Conservation (phyloP, 2,329 filamentous ascomycete genomes). For the Laburnicola sp. region DNA sequence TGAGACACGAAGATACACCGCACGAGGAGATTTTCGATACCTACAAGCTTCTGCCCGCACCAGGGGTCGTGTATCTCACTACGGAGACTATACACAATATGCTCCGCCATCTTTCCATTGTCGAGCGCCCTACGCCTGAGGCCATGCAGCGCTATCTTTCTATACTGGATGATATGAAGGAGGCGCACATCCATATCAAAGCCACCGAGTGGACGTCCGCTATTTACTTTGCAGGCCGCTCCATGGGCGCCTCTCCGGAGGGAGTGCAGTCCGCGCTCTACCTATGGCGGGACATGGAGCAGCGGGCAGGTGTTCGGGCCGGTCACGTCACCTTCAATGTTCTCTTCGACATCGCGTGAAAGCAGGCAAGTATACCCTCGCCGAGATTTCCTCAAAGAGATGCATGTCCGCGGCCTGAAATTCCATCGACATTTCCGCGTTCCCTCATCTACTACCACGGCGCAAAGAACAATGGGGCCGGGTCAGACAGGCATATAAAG, state of each 20-base stretch:
- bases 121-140: constrained; percentile 53
- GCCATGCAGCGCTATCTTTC: constrained; percentile 82
- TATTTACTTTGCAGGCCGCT: constrained; percentile 75
- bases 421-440: constrained; percentile 81
- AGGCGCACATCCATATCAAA: constrained; percentile 69
- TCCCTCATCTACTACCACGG: constrained; percentile 84
- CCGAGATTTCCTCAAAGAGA: constrained; percentile 82
- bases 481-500: constrained; percentile 75
- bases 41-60: constrained; percentile 58
- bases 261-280: constrained; percentile 71
- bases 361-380: constrained; percentile 78
- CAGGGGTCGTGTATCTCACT: constrained; percentile 57
- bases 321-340: constrained; percentile 90
- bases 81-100: constrained; percentile 62
- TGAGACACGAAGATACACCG: constrained; percentile 48
- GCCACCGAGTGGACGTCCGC: constrained; percentile 80
- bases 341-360: constrained; percentile 88
- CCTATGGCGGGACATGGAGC: constrained; percentile 90
- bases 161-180: constrained; percentile 80
- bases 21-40: constrained; percentile 56
- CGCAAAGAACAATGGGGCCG: constrained; percentile 70
- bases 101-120: constrained; percentile 68
- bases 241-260: constrained; percentile 59
- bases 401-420: constrained; percentile 67
- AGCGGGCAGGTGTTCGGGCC: constrained; percentile 63